Base-by-base conservation (phyloP, 1,284 basidiomycete genomes). In the Rhodotorula sp. region DNA sequence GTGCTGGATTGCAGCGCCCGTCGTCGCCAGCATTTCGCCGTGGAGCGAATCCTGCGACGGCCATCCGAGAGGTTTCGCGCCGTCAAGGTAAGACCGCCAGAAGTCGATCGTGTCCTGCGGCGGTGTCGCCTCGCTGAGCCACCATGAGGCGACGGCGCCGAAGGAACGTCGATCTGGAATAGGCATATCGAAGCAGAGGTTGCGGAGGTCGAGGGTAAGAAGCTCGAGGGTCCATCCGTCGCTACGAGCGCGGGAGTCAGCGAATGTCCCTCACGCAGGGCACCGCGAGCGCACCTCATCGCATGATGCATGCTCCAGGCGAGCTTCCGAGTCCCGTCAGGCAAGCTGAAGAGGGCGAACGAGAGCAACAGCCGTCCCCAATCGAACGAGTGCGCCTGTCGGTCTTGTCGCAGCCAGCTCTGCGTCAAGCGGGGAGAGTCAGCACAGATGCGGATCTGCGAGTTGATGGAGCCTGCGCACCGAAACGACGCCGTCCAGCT, bases 211-310 rank as follows among this genome's bases (percentile, higher is more conserved):
- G 53, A 68, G 62, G 20, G 74, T 71, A 46, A 77, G 61, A 10
- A 77, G 70, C 53, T 77, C 76, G 47, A 77, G 67, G 3, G 76
- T 76, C 75, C 75, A 77, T 26, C 76, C 76, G 48, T 77, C 76
- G 48, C 76, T 74, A 52, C 7, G 0, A 4, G 22, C 2, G 10
- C 20, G n/a, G 8, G 20, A n/a, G 40, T 37, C 1, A 11, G 24
- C 1, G 30, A 47, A 9, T 10, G 20, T 5, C 8, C 20, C 20
- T 18, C 9, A 6, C 16, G 10, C 2, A 8, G 11, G 4, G 26
- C 10, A 22, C 1, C 8, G 6, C 0, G 13, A 11, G 10, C 67
- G 34, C 15, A 74, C 73, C 68, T 75, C 64, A 76, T 74, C 6
- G 74, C 72, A 53, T 77, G 76, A 46, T 77, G 76, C 62, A 77